Percentiles rank a stretch among this genome's conserved stretches.
phyloP scores from a whole-genome alignment of 1,139 yeast species.

The Sugiyamaella japonica region DNA sequence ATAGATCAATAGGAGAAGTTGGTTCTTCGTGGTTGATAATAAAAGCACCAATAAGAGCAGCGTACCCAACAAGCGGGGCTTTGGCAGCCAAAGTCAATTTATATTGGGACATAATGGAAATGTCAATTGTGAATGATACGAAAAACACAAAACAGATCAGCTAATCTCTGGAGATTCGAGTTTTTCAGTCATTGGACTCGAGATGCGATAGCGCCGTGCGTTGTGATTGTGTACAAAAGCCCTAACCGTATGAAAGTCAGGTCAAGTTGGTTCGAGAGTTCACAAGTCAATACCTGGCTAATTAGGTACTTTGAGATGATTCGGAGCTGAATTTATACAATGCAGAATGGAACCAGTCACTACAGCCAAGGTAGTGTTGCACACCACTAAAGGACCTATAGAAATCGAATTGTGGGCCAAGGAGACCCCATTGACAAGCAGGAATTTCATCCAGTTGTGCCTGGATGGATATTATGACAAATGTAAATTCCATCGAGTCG shows the following conservation, averaged over 20 bases:
- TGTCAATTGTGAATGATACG: not conserved
- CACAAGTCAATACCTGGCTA: not conserved
- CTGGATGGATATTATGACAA: conserved; percentile 47
- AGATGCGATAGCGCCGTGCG: conserved; percentile 8
- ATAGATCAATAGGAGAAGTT: conserved; percentile 55
- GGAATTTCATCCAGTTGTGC: conserved; percentile 53
- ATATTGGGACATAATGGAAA: conserved; percentile 22
- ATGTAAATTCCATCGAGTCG: conserved; percentile 46
- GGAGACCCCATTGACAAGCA: conserved; percentile 57
- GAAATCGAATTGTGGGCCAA: conserved; percentile 70
- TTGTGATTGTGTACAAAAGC: not conserved
- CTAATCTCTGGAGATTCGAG: not conserved
- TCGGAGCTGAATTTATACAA: conserved; percentile 7
- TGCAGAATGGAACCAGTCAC: conserved; percentile 54
- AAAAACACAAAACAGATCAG: not conserved
- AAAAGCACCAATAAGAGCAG: conserved; percentile 76
- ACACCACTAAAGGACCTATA: conserved; percentile 61
- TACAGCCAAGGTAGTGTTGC: conserved; percentile 56
- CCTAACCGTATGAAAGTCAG: not conserved
- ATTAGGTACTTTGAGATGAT: conserved; percentile 24
- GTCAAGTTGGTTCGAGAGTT: not conserved
- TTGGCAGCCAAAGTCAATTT: conserved; percentile 73
- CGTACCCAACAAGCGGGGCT: conserved; percentile 79
- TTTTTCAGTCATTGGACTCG: conserved; percentile 9
- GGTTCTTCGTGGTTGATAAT: conserved; percentile 59